Evolutionary conservation across 805 yeast genomes (phyloP).

Genomic region (Lachancea meyersii): DNA sequence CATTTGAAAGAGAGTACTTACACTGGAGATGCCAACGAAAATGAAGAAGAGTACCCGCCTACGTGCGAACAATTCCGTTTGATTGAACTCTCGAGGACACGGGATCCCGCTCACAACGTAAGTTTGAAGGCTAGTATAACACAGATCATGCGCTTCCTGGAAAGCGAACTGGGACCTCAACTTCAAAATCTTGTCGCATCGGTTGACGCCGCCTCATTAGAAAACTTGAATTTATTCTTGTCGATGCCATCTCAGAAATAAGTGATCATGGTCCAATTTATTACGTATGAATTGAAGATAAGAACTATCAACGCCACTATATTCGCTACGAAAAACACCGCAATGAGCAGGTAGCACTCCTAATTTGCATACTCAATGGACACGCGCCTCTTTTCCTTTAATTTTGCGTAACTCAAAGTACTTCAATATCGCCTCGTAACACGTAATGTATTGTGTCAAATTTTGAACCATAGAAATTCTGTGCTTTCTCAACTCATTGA

Average conservation of each 20-base stretch:
- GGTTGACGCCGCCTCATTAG: conserved; percentile 21
- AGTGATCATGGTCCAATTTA: not conserved
- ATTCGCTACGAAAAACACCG: not conserved
- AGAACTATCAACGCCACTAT: not conserved
- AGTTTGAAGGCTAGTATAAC: conserved; percentile 42
- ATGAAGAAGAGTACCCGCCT: conserved; percentile 21
- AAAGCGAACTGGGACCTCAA: conserved; percentile 22
- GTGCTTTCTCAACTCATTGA: conserved; percentile 59
- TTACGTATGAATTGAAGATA: not conserved
- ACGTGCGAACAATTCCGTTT: conserved; percentile 41
- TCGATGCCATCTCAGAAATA: conserved; percentile 11
- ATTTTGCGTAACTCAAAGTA: conserved; percentile 18
- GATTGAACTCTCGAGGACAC: conserved; percentile 32
- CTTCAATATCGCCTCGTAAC: conserved; percentile 51
- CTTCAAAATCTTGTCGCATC: conserved; percentile 21
- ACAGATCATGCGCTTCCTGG: conserved; percentile 25
- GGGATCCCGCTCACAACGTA: conserved; percentile 51
- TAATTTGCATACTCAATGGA: not conserved
- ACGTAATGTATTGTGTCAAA: conserved; percentile 60
- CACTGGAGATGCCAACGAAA: conserved; percentile 27
- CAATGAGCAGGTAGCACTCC: not conserved
- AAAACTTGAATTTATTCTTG: conserved; percentile 26
- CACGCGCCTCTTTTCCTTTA: not conserved
- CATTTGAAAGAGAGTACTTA: conserved; percentile 35
- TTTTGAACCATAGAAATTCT: conserved; percentile 76